Evolutionary conservation across 345 rosid genomes (phyloP), one percentile per base, ranked within the genome.

Genomic region (Melaleuca quinquenervia): DNA sequence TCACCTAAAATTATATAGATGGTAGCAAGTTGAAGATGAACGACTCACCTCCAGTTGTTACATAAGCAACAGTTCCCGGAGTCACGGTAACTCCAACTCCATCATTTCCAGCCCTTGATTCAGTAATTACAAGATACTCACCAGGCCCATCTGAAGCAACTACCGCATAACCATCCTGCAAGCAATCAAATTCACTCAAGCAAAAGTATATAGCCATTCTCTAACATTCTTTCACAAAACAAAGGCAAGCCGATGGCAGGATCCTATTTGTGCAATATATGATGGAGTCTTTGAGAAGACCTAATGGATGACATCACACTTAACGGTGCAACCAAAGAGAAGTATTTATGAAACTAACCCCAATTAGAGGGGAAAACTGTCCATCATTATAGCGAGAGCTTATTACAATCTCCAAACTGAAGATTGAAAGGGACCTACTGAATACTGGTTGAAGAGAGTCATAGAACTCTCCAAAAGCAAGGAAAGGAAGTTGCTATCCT

Each of bases 41-140:
- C 49, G 27, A 87, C 89, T 84, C 62, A 95, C 99, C 99, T 94
- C 99, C 99, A 70, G 99, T 97, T 36, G 99, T 97, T 22, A 97
- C 99, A 90, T 97, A 97, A 53, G 99, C 99, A 90, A 96, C 95
- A 75, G 99, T 95, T 84, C 99, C 98, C 52, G 98, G 94, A 86
- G 93, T 93, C 84, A 97, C 92, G 41, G 89, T 91, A 52, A 97
- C 95, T 76, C 95, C 98, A 53, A 96, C 84, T 49, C 94, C 99
- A 88, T 96, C 98, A 87, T 94, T 96, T 89, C 99, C 98, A 87
- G 99, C 99, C 90, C 98, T 94, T 41, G 99, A 96, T 89, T 97
- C 99, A 27, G 96, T 90, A 83, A 97, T 92, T 58, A 97, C 93
- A 9, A 94, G 93, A 87, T 97, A 97, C 51, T 92, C 99, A 50